These are phyloP conservation scores for Turnera subulata DNA, from an alignment of 345 rosid genomes.

Conservation along the genomic window DNA sequence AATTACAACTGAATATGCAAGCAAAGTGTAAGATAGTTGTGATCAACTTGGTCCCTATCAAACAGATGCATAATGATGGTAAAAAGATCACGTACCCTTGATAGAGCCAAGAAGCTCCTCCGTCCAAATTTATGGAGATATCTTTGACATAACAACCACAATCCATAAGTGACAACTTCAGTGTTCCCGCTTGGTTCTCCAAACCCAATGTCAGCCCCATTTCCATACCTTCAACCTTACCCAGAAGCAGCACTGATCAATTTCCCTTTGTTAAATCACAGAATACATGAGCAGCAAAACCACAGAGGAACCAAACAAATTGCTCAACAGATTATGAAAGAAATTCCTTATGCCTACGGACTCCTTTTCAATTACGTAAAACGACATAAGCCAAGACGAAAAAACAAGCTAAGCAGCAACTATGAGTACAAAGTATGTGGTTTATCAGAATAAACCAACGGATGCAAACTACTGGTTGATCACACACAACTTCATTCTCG, in stretches of 20 bases:
- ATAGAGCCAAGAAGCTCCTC: constrained; percentile 98
- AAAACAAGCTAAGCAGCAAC: not conserved
- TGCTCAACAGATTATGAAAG: not conserved
- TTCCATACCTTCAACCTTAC: constrained; percentile 98
- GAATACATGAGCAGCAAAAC: constrained; percentile 28
- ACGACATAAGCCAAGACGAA: not conserved
- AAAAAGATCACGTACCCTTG: constrained; percentile 63
- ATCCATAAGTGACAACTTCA: constrained; percentile 63
- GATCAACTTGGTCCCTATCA: not conserved
- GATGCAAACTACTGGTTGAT: not conserved
- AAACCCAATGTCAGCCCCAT: constrained; percentile 81
- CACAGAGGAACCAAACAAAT: constrained; percentile 4
- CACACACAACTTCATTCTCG: not conserved
- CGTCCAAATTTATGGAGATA: constrained; percentile 65
- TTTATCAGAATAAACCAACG: not conserved
- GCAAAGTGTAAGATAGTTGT: not conserved
- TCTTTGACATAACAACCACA: constrained; percentile 78
- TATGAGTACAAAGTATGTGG: not conserved
- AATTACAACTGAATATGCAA: not conserved
- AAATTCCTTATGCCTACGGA: not conserved
- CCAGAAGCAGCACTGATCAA: constrained; percentile 48
- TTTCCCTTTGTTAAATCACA: constrained; percentile 38
- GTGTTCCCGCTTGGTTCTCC: constrained; percentile 66
- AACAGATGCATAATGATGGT: not conserved
- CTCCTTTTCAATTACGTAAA: not conserved